Base-by-base conservation (phyloP, 2,329 filamentous ascomycete genomes). In the Colletotrichum sp. region DNA sequence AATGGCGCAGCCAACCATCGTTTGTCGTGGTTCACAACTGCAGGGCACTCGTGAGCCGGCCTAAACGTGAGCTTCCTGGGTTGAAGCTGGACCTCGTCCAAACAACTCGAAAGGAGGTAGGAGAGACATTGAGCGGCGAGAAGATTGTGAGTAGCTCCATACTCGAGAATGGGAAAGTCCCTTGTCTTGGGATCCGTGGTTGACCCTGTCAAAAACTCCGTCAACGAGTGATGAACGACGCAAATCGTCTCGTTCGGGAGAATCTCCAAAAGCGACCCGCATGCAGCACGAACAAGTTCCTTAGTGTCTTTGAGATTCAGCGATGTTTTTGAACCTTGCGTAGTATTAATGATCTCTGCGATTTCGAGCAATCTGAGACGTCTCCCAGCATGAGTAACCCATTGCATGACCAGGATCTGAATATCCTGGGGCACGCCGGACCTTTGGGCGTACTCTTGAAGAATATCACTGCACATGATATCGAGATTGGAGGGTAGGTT, bases 361-460 rank as follows among this genome's bases (percentile, higher is more conserved):
- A 89, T 78, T 78, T 89, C 87, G 2, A 87, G 80, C 15, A 88
- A 77, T 6, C 87, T 81, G 19, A 88, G 80, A 2, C 86, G 86
- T 1, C 85, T 82, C 5, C 78, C 81, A 1, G 86, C 82, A 77
- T 88, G 86, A 2, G 85, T 88, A 19, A 87, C 83, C 74, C 81
- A 86, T 61, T 83, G 81, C 7, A 89, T 78, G 30, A 89, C 82
- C 2, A 84, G 76, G 3, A 79, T 72, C 78, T 88, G 87, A n/a
- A 85, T 75, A 1, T 81, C 74, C 13, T 75, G 69, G 1, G 80
- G 66, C 0, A 86, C 79, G 6, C 81, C 80, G 2, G 84, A 85
- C 32, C 83, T 79, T 4, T 61, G 39, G 4, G 82, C 79, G 71
- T 87, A 84, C 34, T 88, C 84, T 2, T 71, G 71, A 0, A 89